Base-by-base conservation (phyloP, 305 asterid species). In the Withania somnifera region DNA sequence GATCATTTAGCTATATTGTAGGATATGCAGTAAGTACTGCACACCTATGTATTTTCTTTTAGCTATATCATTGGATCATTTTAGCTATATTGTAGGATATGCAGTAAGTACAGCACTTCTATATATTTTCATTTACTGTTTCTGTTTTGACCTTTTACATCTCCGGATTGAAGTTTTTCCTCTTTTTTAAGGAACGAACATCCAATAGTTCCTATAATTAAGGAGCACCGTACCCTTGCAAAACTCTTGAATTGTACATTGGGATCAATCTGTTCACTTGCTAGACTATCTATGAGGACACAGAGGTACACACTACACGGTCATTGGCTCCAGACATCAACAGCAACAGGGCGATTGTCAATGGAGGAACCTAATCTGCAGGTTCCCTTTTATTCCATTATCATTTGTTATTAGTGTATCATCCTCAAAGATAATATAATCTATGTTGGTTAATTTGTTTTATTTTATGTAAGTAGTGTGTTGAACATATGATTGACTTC, bases 311-410 rank as follows among this genome's bases (percentile, higher is more conserved):
- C 97, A 64, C 86, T 97, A 83, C 99, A 93, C 84, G 99, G 99
- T 77, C 98, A 88, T 91, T 94, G 99, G 99, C 97, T 94, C 87
- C 99, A 97, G 90, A 97, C 98, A 28, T 93, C 98, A 77, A 97
- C 99, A 34, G 97, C 98, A 47, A 97, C 99, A 36, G 99, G 98
- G 54, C 89, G 98, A 66, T 96, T 97, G 83, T 94, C 99, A 50
- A 94, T 94, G 97, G 98, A 94, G 90, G 98, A 97, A 84, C 99
- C 99, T 68, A 96, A 96, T 82, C 99, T 96, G 85, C 99, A 96
- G 99, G 99, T 96, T 60, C 17, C 30, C 67, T 81, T 50, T 50
- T 50, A 75, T 75, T 73, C 60, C 60, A 47, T 73, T 73, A 8
- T 73, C 42, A 4, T 26, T 38, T 47, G 40, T 47, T 73, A 47